Base-by-base conservation (phyloP, 345 rosid genomes). In the Nasturtium officinale region DNA sequence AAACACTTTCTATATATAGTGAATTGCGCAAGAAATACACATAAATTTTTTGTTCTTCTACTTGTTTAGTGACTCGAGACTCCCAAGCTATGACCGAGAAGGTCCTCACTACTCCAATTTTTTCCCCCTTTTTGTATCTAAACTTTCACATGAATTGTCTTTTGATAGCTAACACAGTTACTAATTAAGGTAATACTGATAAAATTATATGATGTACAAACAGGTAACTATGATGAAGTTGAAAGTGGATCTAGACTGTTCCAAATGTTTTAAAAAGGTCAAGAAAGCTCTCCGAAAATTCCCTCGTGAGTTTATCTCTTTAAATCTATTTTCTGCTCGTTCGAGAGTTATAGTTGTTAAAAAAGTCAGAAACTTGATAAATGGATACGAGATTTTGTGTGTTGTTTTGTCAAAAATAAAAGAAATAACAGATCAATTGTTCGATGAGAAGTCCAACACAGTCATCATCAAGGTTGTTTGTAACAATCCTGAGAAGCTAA, bases 391-490 rank as follows among this genome's bases (percentile, higher is more conserved):
- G 13, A 15, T 64, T 46, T 6, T n/a, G n/a, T 54, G 37, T 7
- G 30, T 46, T 18, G 21, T 21, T 61, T 58, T 82, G 28, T 1
- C 2, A 56, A 61, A 74, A 83, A 68, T 2, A 6, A 79, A 52
- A 92, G 95, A 89, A 83, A 82, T 89, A 35, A 80, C 75, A 72
- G 85, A 78, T 73, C 87, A 87, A 81, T 3, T 82, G 1, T 90
- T 72, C 46, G 86, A 93, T 60, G 92, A 84, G 82, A 90, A 93
- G 85, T 13, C 75, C 12, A 87, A 91, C 74, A 82, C 76, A 5
- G 85, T 89, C 81, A 72, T 55, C 30, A 80, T 93, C 77, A 93
- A 80, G 2, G 96, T 91, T 26, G 82, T 82, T 20, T 90, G 96
- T 62, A 86, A 90, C 73, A 70, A 77, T 65, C 98, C 97, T 1